A percentile compares a stretch with the other conserved stretches of the same genome.
These are phyloP conservation scores for Cylindrotheca fusiformis DNA, from an alignment of 108 stramenopile species.

Conservation along the genomic window DNA sequence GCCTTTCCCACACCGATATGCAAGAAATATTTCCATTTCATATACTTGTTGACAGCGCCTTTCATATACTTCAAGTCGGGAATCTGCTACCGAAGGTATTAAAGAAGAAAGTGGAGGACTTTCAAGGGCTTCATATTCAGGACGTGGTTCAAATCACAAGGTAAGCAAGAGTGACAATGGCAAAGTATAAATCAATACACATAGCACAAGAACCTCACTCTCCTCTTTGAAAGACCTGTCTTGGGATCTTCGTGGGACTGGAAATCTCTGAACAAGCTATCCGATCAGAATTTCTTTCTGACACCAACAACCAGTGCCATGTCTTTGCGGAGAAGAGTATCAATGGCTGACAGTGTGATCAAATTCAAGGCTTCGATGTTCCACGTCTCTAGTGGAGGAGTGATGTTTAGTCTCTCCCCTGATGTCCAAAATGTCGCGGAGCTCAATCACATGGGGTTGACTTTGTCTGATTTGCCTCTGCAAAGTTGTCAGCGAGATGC, in stretches of 20 bases:
- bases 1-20: conserved; percentile 12
- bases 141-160: background rate
- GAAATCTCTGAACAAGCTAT: conserved; percentile 24
- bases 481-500: conserved; percentile 42
- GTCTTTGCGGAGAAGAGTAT: background rate
- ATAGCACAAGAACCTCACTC: too few relatives aligned
- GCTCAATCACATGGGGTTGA: conserved; percentile 32
- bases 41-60: conserved; percentile 29
- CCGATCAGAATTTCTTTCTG: conserved; percentile 39
- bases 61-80: conserved; percentile 36
- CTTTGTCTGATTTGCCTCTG: conserved; percentile 41
- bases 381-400: conserved; percentile 10
- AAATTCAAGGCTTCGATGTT: conserved; percentile 34
- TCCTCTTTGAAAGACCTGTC: too few relatives aligned
- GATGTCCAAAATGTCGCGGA: conserved; percentile 39
- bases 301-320: conserved; percentile 2
- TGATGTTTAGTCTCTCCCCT: conserved; percentile 35
- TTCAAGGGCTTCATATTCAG: background rate
- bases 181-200: too few relatives aligned
- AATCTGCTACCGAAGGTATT: conserved; percentile 26
- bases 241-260: conserved; percentile 19
- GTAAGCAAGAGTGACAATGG: too few relatives aligned
- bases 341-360: background rate
- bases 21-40: conserved; percentile 42
- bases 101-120: background rate